Conservation (phyloP, 805 yeast species). For the Kodamaea lidongshanica region DNA sequence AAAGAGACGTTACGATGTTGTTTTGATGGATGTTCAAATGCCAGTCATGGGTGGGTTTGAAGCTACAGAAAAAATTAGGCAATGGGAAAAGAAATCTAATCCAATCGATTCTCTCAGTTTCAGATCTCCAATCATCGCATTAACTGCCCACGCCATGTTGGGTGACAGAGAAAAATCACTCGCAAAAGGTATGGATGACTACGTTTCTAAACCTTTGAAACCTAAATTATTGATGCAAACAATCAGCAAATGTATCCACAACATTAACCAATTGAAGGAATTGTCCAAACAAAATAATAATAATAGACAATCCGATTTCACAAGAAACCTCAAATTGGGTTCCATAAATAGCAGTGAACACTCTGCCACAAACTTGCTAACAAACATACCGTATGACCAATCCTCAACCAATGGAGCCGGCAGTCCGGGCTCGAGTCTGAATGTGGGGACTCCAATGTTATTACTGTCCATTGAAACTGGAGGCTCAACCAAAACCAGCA, state of each 20-base stretch:
- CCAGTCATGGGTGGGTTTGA: constrained; percentile 95
- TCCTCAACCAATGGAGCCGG: too few relatives aligned
- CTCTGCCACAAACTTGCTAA: constrained; percentile 10
- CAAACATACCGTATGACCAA: constrained; percentile 9
- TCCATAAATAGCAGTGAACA: constrained; percentile 22
- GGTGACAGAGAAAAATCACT: constrained; percentile 85
- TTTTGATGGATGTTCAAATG: constrained; percentile 92
- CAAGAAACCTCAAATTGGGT: constrained; percentile 37
- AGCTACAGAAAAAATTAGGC: constrained; percentile 79
- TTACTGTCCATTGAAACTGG: constrained; percentile 3
- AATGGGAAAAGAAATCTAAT: constrained; percentile 77
- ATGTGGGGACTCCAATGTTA: constrained; percentile 6
- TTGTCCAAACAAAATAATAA: constrained; percentile 43
- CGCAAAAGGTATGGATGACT: constrained; percentile 90
- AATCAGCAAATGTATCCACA: constrained; percentile 75
- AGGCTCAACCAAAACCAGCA: constrained; percentile 4
- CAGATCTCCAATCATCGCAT: constrained; percentile 81
- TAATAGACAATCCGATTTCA: constrained; percentile 41
- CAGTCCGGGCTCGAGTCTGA: constrained; percentile 17
- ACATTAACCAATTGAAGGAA: constrained; percentile 56
- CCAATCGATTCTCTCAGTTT: constrained; percentile 65
- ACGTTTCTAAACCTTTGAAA: constrained; percentile 80
- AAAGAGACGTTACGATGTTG: constrained; percentile 65
- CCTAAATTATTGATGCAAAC: constrained; percentile 80
- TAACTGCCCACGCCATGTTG: constrained; percentile 91